phyloP scores from a whole-genome alignment of 2,329 filamentous ascomycete genomes.

The Colletotrichum sp. region DNA sequence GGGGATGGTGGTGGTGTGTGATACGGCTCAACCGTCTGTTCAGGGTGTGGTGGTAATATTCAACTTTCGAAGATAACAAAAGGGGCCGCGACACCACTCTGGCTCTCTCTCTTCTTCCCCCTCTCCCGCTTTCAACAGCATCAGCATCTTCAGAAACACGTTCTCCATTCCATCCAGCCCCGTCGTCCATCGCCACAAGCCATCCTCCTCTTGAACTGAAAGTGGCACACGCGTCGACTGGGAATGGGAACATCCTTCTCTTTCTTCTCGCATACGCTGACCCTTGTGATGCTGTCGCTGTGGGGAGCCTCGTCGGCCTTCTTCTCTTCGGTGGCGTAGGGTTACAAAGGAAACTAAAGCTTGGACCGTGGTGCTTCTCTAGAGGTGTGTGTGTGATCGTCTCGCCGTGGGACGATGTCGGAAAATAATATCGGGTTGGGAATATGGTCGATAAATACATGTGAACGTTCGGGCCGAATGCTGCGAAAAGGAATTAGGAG shows the following conservation, averaged over 20 bases:
- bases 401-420: not conserved
- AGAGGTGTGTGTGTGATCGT: not conserved
- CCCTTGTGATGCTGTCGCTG: not conserved
- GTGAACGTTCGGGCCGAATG: slow-evolving; percentile 11
- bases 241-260: not conserved
- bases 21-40: slow-evolving; percentile 6
- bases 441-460: slow-evolving; percentile 21
- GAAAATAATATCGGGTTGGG: not conserved
- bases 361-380: slow-evolving; percentile 10
- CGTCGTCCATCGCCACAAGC: not conserved
- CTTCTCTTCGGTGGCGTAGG: not conserved
- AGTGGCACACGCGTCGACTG: not conserved
- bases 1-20: not conserved
- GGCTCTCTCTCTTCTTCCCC: not conserved
- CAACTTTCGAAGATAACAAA: not conserved
- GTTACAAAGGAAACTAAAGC: slow-evolving; percentile 4
- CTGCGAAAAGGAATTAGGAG: slow-evolving; percentile 17
- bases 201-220: not conserved
- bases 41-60: not conserved
- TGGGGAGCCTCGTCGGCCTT: not conserved
- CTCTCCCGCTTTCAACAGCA: not conserved
- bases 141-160: not conserved
- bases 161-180: not conserved
- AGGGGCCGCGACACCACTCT: not conserved
- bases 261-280: not conserved